These are phyloP conservation scores for Sugiyamaella xylanicola DNA, from an alignment of 1,139 yeast species.

Conservation along the genomic window DNA sequence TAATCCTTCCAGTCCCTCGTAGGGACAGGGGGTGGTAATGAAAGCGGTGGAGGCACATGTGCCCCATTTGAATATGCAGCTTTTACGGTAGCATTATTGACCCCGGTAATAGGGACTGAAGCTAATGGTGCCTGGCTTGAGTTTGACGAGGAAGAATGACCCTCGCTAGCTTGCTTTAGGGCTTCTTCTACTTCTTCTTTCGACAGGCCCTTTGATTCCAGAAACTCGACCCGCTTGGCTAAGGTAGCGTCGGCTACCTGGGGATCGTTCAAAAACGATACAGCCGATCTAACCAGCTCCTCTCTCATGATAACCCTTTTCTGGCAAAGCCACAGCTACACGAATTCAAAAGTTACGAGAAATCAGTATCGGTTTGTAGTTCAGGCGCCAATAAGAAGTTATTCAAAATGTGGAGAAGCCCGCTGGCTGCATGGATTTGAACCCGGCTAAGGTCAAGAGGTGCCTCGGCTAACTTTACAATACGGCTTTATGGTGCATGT, in stretches of 20 bases:
- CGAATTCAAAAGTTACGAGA: no score
- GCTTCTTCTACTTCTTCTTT: slow-evolving; percentile 85
- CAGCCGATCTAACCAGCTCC: slow-evolving; percentile 77
- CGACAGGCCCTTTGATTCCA: slow-evolving; percentile 81
- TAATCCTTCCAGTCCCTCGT: slow-evolving; percentile 95
- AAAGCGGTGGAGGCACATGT: slow-evolving; percentile 33
- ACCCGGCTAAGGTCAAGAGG: neutral
- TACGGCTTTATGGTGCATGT: no score
- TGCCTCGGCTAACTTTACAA: slow-evolving; percentile 1
- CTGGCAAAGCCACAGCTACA: neutral
- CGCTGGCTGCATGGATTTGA: neutral
- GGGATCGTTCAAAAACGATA: slow-evolving; percentile 76
- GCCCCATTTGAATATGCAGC: slow-evolving; percentile 20
- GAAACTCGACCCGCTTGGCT: slow-evolving; percentile 80
- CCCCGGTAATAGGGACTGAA: slow-evolving; percentile 17
- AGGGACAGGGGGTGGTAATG: slow-evolving; percentile 76
- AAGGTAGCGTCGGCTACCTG: slow-evolving; percentile 75
- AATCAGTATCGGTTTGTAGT: no score
- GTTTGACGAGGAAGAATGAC: neutral
- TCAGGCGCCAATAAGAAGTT: no score
- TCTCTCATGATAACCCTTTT: slow-evolving; percentile 51
- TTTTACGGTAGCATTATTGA: slow-evolving; percentile 13
- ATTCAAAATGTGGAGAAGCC: neutral
- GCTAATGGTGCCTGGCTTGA: neutral
- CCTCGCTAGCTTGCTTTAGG: slow-evolving; percentile 36